These are phyloP conservation scores for Trypanosoma platydactyli DNA, from an alignment of 208 protist genomes.

Conservation along the genomic window DNA sequence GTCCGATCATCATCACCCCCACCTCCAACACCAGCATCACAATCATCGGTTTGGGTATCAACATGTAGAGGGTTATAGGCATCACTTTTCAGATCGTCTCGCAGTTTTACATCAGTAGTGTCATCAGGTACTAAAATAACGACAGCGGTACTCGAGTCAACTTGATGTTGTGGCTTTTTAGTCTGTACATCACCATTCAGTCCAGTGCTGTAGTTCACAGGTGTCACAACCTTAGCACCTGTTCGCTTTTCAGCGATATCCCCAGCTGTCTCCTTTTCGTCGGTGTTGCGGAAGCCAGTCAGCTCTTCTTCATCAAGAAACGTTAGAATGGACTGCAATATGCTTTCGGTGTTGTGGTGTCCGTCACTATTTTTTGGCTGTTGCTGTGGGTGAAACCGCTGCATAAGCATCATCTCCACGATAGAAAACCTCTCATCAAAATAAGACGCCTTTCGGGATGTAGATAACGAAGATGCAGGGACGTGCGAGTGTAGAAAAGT, in stretches of 20 bases:
- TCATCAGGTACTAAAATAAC: not conserved
- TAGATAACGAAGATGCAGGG: not conserved
- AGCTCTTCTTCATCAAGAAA: slow-evolving; percentile 21
- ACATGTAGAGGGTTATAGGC: not conserved
- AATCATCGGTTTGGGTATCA: not conserved
- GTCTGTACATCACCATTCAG: not conserved
- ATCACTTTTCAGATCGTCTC: not conserved
- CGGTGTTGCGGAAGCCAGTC: not conserved
- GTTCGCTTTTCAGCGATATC: not conserved
- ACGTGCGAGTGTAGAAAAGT: not conserved
- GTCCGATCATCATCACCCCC: slow-evolving; percentile 2
- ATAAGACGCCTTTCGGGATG: not conserved
- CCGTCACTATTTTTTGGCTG: slow-evolving; percentile 1
- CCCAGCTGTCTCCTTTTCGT: not conserved
- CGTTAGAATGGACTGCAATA: slow-evolving; percentile 14
- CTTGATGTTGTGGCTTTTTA: not conserved
- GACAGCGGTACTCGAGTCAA: not conserved
- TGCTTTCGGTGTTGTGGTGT: slow-evolving; percentile 4
- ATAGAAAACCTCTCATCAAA: slow-evolving; percentile 21
- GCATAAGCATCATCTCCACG: slow-evolving; percentile 18
- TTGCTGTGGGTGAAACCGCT: slow-evolving; percentile 6
- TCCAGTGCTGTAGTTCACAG: not conserved
- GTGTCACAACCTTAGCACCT: slow-evolving; percentile 6
- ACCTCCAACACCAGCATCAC: not conserved
- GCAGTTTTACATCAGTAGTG: not conserved